Evolutionary conservation across 495 filamentous ascomycete genomes (phyloP).

Genomic region (Hypoxylon fragiforme): DNA sequence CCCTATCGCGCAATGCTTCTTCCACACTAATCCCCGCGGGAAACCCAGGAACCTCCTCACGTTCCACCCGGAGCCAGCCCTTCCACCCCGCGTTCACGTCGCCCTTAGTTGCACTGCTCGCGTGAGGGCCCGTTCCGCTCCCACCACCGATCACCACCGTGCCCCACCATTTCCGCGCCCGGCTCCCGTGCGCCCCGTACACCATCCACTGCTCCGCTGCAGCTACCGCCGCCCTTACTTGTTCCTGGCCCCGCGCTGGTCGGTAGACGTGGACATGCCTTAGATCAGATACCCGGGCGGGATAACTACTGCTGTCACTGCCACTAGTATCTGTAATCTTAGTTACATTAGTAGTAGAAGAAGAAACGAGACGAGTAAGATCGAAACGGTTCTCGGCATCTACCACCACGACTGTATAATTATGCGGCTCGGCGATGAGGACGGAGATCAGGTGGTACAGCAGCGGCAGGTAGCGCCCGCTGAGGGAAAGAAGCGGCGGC

Average conservation of each 20-base stretch:
- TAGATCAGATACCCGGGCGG: slow-evolving; percentile 31
- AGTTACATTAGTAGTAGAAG: slow-evolving; percentile 14
- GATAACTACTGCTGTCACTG: slow-evolving; percentile 16
- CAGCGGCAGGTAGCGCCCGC: slow-evolving; percentile 64
- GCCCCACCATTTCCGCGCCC: slow-evolving; percentile 54
- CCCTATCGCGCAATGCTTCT: slow-evolving; percentile 58
- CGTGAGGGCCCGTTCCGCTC: slow-evolving; percentile 22
- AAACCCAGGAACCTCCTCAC: slow-evolving; percentile 52
- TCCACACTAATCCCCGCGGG: slow-evolving; percentile 55
- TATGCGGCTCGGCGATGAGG: slow-evolving; percentile 57
- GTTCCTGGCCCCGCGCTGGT: slow-evolving; percentile 29
- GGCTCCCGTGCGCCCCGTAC: slow-evolving; percentile 47
- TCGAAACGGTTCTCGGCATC: slow-evolving; percentile 73
- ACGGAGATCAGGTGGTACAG: slow-evolving; percentile 66
- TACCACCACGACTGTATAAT: slow-evolving; percentile 66
- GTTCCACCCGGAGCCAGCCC: slow-evolving; percentile 54
- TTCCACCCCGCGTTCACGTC: slow-evolving; percentile 48
- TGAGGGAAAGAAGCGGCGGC: slow-evolving; percentile 40
- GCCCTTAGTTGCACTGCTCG: too few species aligned
- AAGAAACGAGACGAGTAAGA: slow-evolving; percentile 53
- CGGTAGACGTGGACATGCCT: slow-evolving; percentile 49
- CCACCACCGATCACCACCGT: slow-evolving; percentile 50
- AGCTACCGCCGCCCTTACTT: slow-evolving; percentile 35
- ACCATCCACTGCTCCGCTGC: slow-evolving; percentile 52
- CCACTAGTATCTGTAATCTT: not conserved